phyloP scores from a whole-genome alignment of 108 stramenopile species.

The Cyclostephanos tholiformis region DNA sequence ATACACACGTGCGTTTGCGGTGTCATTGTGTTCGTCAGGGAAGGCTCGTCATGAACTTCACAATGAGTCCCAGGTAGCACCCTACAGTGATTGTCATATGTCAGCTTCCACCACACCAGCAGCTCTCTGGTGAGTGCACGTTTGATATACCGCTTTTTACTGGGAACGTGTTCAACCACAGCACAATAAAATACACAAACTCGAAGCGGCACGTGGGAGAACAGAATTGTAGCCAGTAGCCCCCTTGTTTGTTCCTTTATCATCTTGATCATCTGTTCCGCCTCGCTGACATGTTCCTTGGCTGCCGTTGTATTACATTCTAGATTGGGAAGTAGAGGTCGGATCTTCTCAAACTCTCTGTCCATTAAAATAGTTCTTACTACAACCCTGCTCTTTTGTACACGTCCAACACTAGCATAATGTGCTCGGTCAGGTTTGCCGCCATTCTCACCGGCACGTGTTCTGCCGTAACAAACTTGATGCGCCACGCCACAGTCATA shows the following conservation, averaged over 20 bases:
- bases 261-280: background rate
- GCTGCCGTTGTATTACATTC: constrained; percentile 28
- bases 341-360: background rate
- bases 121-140: no score
- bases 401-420: background rate
- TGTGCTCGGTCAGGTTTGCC: constrained; percentile 8
- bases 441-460: constrained; percentile 14
- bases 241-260: constrained; percentile 27
- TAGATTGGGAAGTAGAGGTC: constrained; percentile 1
- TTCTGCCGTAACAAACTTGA: constrained; percentile 18
- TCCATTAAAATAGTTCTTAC: constrained; percentile 1
- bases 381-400: background rate
- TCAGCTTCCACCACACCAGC: no score
- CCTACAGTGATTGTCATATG: no score
- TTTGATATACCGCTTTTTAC: no score
- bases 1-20: no score
- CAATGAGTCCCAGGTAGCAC: no score
- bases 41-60: no score
- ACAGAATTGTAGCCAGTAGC: no score
- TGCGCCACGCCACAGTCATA: constrained; percentile 11
- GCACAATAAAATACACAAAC: no score
- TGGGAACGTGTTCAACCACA: no score
- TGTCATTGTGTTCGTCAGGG: no score
- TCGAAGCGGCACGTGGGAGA: no score
- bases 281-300: constrained; percentile 23